These are phyloP conservation scores for Debaryomyces maramus DNA, from an alignment of 805 yeast genomes.

Conservation along the genomic window DNA sequence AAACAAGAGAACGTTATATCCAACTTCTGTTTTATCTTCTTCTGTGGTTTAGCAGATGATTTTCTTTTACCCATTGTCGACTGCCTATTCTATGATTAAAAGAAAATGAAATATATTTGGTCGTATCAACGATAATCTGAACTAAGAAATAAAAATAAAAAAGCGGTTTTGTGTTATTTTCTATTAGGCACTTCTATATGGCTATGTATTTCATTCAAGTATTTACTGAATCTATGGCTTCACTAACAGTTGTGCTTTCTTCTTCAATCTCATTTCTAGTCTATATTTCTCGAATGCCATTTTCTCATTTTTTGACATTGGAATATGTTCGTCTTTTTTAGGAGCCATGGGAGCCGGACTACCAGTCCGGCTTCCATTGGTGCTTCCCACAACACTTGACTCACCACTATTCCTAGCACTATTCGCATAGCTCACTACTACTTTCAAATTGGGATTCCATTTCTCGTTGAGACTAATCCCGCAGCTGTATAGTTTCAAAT, in stretches of 20 bases:
- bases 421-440: slow-evolving; percentile 25
- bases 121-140: no score
- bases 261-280: slow-evolving; percentile 48
- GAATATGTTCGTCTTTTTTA: slow-evolving; percentile 3
- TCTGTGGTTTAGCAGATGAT: slow-evolving; percentile 78
- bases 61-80: slow-evolving; percentile 73
- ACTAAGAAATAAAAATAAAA: no score
- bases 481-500: slow-evolving; percentile 36
- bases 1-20: slow-evolving; percentile 86
- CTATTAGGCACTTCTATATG: not conserved
- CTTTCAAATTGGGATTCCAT: slow-evolving; percentile 38
- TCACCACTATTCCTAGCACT: slow-evolving; percentile 22
- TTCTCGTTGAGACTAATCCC: slow-evolving; percentile 43
- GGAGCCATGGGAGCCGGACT: slow-evolving; percentile 1
- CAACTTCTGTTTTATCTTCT: slow-evolving; percentile 71
- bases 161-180: no score
- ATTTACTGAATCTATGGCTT: slow-evolving; percentile 10
- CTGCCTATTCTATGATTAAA: no score
- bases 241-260: slow-evolving; percentile 39
- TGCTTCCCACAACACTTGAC: slow-evolving; percentile 15
- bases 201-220: not conserved
- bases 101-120: no score
- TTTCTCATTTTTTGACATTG: slow-evolving; percentile 29
- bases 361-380: no score
- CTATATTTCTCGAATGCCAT: slow-evolving; percentile 46